Base-by-base conservation (phyloP, 495 filamentous ascomycete species). In the Geoglossum glabrum region DNA sequence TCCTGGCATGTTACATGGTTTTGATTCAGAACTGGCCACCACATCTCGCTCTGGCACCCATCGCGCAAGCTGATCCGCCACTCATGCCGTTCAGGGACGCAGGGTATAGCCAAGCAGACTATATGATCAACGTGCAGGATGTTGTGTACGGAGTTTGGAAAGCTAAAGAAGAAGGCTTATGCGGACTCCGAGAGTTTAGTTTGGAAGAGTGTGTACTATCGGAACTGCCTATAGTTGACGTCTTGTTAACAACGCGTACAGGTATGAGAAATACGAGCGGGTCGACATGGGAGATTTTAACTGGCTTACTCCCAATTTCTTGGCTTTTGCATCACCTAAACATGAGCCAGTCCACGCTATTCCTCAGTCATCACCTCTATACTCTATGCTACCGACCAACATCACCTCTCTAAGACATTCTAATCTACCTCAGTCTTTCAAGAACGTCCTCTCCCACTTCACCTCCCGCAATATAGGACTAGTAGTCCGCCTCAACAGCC, bases 241-340 rank as follows among this genome's bases (percentile, higher is more conserved):
- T 54, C 49, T 61, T 45, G 26, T 57, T 61, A n/a, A 62, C 57
- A 47, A 55, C 17, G 11, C 27, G n/a, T 3, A 17, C 56, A 86
- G 82, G 45, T 87, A 99, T 65, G 92, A 99, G 71, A 83, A 79
- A 65, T 99, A 79, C 61, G 92, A 99, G 69, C 78, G 92, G 56
- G 92, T 97, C 1, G 93, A 99, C 63, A 89, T 95, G 75, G 92
- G 92, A 58, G 92, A 99, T 70, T 99, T 99, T 83, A 99, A 99
- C 74, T 99, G 92, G 92, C 76, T 99, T 50, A 93, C 89, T 11
- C 89, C 89, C 15, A 74, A 86, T 59, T 99, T 99, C 71, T 79
- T 99, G 15, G 92, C 92, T 19, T 96, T 99, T 66, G 92, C 92
- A 17, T 96, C 90, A 15, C 92, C 92, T 10, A 90, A 97, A 66